Base-by-base conservation (phyloP, 2,329 filamentous ascomycete genomes). In the Dendryphion nanum region DNA sequence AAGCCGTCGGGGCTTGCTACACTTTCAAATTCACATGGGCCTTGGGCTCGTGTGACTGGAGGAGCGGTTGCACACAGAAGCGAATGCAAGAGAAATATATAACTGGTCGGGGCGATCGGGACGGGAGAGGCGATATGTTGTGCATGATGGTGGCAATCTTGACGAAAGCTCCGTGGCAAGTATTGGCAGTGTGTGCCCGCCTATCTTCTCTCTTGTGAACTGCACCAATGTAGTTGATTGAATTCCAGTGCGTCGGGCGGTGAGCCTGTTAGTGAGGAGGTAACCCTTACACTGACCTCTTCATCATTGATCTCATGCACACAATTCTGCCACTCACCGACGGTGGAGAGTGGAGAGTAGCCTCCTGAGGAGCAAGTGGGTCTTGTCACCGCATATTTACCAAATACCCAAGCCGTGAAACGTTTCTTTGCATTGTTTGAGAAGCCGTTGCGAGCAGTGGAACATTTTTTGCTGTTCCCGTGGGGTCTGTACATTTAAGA, bases 21-120 rank as follows among this genome's bases (percentile, higher is more conserved):
- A n/a, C n/a, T n/a, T n/a, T n/a, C n/a, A n/a, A n/a, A n/a, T n/a
- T n/a, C n/a, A n/a, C n/a, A n/a, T n/a, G n/a, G n/a, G n/a, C n/a
- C n/a, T 38, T 21, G 38, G 31, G 37, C 42, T 32, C 30, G 40
- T 44, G 44, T 40, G 40, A 47, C 41, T 15, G n/a, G 17, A 44
- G 40, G 37, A 32, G 33, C 36, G 38, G 44, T 31, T 30, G 36
- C 34, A 41, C 30, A 35, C 35, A 35, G 38, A 26, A 38, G 24
- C 21, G 29, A 33, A 37, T 36, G 41, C 37, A 37, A 15, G 35
- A 43, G 30, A 35, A 35, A 16, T n/a, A n/a, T n/a, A n/a, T n/a
- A n/a, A n/a, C n/a, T n/a, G n/a, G n/a, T n/a, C n/a, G n/a, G n/a
- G n/a, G n/a, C 4, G 17, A 13, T 16, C 15, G 15, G 17, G 15